Evolutionary conservation across 441 rosid species (phyloP).

Genomic region (Jatropha multifida): DNA sequence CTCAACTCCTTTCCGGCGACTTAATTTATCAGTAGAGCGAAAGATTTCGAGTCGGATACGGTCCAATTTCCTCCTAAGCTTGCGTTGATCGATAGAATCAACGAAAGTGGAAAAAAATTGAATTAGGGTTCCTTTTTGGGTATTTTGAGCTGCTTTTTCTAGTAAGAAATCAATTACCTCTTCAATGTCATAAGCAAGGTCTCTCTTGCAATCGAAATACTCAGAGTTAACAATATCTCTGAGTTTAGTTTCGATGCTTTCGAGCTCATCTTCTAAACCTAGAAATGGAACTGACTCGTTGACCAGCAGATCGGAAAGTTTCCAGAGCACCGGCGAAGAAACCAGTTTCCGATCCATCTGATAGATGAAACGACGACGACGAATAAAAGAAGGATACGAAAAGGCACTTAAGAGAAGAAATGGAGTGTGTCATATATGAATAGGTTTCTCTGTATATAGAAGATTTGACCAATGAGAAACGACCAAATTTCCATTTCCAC

Average conservation of each 20-base stretch:
- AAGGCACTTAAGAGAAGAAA: not conserved
- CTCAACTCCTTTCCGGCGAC: conserved; percentile 15
- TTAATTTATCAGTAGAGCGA: conserved; percentile 16
- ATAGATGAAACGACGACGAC: not conserved
- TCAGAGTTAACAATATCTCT: conserved; percentile 24
- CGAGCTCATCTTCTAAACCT: conserved; percentile 17
- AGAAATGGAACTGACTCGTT: conserved; percentile 14
- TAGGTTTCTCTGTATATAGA: not conserved
- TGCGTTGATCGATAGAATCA: conserved; percentile 12
- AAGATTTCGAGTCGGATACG: conserved; percentile 20
- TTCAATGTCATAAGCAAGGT: conserved; percentile 23
- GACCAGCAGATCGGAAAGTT: conserved; percentile 20
- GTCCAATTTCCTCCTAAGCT: conserved; percentile 16
- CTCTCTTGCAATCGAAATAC: conserved; percentile 19
- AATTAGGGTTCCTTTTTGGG: conserved; percentile 1
- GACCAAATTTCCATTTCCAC: not conserved
- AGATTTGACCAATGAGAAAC: not conserved
- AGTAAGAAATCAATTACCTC: conserved; percentile 18
- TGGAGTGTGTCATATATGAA: not conserved
- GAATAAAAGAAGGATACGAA: not conserved
- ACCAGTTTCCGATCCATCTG: conserved; percentile 23
- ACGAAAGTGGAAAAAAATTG: not conserved
- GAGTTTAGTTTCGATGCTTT: conserved; percentile 18
- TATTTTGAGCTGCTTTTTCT: conserved; percentile 2
- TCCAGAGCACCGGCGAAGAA: conserved; percentile 16